A percentile compares a stretch with the other conserved stretches of the same genome.
phyloP scores from a whole-genome alignment of 805 yeast species.

The Kuraishia molischiana region DNA sequence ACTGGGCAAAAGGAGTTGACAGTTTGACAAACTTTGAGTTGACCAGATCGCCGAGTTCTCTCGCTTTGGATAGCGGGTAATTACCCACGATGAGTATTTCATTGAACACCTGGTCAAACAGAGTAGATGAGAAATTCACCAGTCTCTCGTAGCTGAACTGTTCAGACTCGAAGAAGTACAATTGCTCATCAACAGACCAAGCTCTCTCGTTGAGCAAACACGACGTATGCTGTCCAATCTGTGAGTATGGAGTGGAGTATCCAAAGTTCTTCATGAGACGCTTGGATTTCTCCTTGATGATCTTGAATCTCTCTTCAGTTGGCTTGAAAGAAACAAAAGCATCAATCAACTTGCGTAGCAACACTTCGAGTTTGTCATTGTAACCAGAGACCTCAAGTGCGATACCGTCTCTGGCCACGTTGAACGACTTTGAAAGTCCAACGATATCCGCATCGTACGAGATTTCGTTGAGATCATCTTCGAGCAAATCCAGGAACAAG shows the following conservation, averaged over 20 bases:
- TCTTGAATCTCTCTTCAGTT: slow-evolving; percentile 49
- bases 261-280: slow-evolving; percentile 63
- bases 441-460: slow-evolving; percentile 82
- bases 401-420: slow-evolving; percentile 60
- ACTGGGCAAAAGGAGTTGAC: slow-evolving; percentile 27
- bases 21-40: slow-evolving; percentile 19
- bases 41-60: slow-evolving; percentile 34
- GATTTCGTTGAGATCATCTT: slow-evolving; percentile 65
- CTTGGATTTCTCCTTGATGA: slow-evolving; percentile 51
- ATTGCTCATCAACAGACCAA: slow-evolving; percentile 56
- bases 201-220: slow-evolving; percentile 63
- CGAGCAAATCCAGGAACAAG: slow-evolving; percentile 59
- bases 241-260: slow-evolving; percentile 68
- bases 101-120: slow-evolving; percentile 44
- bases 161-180: slow-evolving; percentile 34
- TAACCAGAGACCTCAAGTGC: slow-evolving; percentile 66
- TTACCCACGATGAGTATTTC: slow-evolving; percentile 81
- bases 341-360: slow-evolving; percentile 51
- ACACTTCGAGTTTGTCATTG: slow-evolving; percentile 64
- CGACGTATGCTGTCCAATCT: slow-evolving; percentile 54
- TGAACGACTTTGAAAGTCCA: slow-evolving; percentile 52
- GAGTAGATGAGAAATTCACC: slow-evolving; percentile 33
- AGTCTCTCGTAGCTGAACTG: slow-evolving; percentile 34
- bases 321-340: slow-evolving; percentile 42
- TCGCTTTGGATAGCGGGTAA: slow-evolving; percentile 42